Base-by-base conservation (phyloP, 2,329 filamentous ascomycete species). In the Stachybotrys chartarum region DNA sequence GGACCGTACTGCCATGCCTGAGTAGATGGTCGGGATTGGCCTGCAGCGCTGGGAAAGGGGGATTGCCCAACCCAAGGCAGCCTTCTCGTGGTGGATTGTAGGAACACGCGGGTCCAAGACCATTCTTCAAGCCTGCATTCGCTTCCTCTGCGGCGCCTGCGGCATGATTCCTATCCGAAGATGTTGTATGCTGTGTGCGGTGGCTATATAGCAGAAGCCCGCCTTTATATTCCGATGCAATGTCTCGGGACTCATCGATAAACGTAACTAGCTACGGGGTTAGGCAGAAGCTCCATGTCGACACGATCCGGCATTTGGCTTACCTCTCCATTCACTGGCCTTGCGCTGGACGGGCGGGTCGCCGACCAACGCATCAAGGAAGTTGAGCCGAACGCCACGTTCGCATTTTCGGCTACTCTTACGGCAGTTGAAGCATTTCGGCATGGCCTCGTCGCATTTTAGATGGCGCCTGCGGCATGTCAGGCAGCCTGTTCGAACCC, bases 401-500 rank as follows among this genome's bases (percentile, higher is more conserved):
- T 92, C 91, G 76, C 93, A 97, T 56, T 86, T 78, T 52, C 93
- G 80, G 65, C 85, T 92, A 53, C 92, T 94, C 73, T 96, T 97
- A 57, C 84, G 83, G 72, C 93, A 97, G 66, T 97, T 97, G 64
- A 88, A 78, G 60, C 81, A 84, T 39, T 78, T 74, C 6, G 80
- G 81, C 5, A 72, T 64, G 6, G 78, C 86, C 70, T 96, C 91
- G 66, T 96, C 92, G 70, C 92, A 96, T 71, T 96, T 96, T 53
- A 96, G 76, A 75, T 96, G 92, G 50, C 91, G 79, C 70, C 96
- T 89, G 62, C 92, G 81, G 71, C 92, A 97, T 3, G 92, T 97
- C 61, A 96, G 75, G 69, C 92, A 97, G 44, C 92, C 92, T 3
- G 92, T 97, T 50, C 93, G 85, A 17, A 95, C 91, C 60, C 92